Conservation (phyloP, 768 basidiomycete species). For the Leucosporidium yakuticum region DNA sequence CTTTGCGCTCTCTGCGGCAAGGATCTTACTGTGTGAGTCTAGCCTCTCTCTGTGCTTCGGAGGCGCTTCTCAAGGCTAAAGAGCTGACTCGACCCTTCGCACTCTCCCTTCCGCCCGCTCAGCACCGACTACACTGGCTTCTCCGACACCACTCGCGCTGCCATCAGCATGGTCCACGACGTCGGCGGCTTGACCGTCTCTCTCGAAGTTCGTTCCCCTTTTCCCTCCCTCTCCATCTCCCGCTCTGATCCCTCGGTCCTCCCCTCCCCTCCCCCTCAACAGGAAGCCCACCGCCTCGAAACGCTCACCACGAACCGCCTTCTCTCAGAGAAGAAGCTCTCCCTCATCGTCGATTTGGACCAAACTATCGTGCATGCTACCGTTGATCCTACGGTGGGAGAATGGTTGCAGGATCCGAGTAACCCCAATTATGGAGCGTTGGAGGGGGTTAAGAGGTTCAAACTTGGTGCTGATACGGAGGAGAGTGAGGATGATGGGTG, state of each 20-base stretch:
- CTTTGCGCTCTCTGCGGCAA: constrained; percentile 91
- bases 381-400: constrained; percentile 95
- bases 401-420: constrained; percentile 79
- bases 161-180: constrained; percentile 90
- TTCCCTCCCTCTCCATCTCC: not conserved
- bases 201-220: constrained; percentile 3
- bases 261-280: not conserved
- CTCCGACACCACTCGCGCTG: constrained; percentile 76
- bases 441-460: constrained; percentile 83
- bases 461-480: constrained; percentile 64
- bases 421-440: constrained; percentile 93
- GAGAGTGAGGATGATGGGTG: constrained; percentile 64
- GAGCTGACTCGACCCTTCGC: not conserved
- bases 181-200: constrained; percentile 45
- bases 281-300: constrained; percentile 83
- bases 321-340: constrained; percentile 67
- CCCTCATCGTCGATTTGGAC: constrained; percentile 95
- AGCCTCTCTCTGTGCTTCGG: constrained; percentile 27
- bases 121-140: constrained; percentile 82
- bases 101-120: not conserved
- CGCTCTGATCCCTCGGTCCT: not conserved
- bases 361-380: constrained; percentile 99
- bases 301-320: constrained; percentile 72
- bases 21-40: constrained; percentile 79
- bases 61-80: not conserved